Conservation (phyloP, 2,329 filamentous ascomycete genomes). For the Juglanconis oblonga region DNA sequence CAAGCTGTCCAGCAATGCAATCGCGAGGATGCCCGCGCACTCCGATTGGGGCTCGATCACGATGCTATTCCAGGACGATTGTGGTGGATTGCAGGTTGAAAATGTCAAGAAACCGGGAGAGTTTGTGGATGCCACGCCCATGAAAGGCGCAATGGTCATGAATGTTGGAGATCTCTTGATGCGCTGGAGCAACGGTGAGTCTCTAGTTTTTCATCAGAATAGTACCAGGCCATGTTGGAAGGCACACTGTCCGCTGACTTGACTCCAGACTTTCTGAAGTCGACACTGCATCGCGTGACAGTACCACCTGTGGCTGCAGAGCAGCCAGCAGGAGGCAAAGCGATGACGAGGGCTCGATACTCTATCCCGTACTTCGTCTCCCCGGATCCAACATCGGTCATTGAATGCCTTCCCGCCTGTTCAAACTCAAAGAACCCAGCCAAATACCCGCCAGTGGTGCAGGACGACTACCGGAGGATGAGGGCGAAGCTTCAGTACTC, state of each 20-base stretch:
- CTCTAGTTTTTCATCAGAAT: background rate
- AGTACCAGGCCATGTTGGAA: too few species aligned
- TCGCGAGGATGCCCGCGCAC: constrained; percentile 27
- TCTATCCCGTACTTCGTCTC: constrained; percentile 59
- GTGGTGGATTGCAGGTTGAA: constrained; percentile 42
- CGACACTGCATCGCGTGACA: constrained; percentile 17
- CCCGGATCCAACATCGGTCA: constrained; percentile 44
- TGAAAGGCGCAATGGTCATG: constrained; percentile 15
- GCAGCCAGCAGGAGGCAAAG: constrained; percentile 35
- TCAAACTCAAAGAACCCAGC: constrained; percentile 36
- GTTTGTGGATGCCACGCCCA: constrained; percentile 17
- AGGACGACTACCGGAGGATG: constrained; percentile 18
- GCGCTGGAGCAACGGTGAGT: constrained; percentile 19
- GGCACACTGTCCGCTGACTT: background rate
- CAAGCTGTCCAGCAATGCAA: constrained; percentile 25
- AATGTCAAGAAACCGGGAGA: constrained; percentile 7
- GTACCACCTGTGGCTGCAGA: constrained; percentile 4
- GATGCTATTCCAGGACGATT: constrained; percentile 42
- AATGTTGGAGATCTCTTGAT: constrained; percentile 18
- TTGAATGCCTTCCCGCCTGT: constrained; percentile 49
- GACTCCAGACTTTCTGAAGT: constrained; percentile 15
- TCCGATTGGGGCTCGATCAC: constrained; percentile 40
- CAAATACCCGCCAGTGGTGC: constrained; percentile 42
- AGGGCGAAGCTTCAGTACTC: constrained; percentile 17
- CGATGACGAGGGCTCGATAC: constrained; percentile 36